Conservation (phyloP, 2,329 filamentous ascomycete genomes). For the Cyphellophora attinorum region DNA sequence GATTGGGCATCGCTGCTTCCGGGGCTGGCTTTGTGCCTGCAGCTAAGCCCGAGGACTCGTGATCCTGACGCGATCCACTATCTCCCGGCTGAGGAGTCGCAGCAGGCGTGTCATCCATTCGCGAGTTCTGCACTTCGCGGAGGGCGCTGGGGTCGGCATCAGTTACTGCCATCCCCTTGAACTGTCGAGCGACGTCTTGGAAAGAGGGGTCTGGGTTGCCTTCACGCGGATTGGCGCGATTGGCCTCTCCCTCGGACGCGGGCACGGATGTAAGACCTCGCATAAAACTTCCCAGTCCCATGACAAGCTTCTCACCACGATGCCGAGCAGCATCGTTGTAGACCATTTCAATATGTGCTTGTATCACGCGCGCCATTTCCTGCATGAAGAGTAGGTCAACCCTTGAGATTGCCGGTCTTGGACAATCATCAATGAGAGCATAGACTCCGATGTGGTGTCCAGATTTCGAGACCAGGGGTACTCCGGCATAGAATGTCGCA, state of each 20-base stretch:
- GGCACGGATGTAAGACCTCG: not conserved
- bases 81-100: not conserved
- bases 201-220: not conserved
- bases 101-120: not conserved
- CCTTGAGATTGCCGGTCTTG: slow-evolving; percentile 38
- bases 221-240: not conserved
- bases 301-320: not conserved
- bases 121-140: not conserved
- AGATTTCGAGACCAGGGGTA: slow-evolving; percentile 49
- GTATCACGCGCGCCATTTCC: slow-evolving; percentile 45
- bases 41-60: too few species aligned
- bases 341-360: slow-evolving; percentile 47
- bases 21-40: too few species aligned
- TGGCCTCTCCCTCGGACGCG: not conserved
- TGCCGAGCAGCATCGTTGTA: not conserved
- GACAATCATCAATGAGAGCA: slow-evolving; percentile 46
- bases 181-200: not conserved
- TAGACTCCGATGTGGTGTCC: slow-evolving; percentile 51
- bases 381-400: slow-evolving; percentile 44
- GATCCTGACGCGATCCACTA: not conserved
- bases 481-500: slow-evolving; percentile 45
- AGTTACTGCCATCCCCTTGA: not conserved
- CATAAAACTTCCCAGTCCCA: not conserved
- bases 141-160: not conserved
- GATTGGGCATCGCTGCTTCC: too few species aligned